Evolutionary conservation across 202 grass and related monocot species (phyloP).

Genomic region (Zizania palustris): DNA sequence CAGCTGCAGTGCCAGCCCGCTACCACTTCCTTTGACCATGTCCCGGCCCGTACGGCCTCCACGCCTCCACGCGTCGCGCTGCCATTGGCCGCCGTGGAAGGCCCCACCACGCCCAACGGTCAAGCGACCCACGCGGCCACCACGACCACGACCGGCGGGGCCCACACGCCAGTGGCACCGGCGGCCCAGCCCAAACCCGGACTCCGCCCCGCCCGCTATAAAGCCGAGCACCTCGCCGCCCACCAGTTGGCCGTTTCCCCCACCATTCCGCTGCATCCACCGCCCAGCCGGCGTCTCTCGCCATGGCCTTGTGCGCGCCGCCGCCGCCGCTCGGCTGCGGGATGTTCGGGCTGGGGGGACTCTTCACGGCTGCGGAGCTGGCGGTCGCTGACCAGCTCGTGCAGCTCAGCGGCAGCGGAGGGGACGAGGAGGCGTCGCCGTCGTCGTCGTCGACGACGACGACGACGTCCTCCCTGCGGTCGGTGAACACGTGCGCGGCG

Average conservation of each 20-base stretch:
- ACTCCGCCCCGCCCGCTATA: not conserved
- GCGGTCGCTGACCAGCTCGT: constrained; percentile 66
- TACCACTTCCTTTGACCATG: not conserved
- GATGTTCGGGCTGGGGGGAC: not conserved
- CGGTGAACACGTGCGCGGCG: constrained; percentile 27
- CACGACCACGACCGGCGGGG: too few relatives aligned
- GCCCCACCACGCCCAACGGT: not conserved
- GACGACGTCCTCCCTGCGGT: constrained; percentile 37
- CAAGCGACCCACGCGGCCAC: not conserved
- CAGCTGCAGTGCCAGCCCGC: not conserved
- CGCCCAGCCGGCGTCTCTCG: not conserved
- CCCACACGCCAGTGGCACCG: too few relatives aligned
- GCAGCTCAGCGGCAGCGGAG: constrained; percentile 54
- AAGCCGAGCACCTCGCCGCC: constrained; percentile 12
- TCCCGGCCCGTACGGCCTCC: too few relatives aligned
- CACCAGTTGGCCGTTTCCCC: not conserved
- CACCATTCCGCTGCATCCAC: not conserved
- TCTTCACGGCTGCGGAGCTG: constrained; percentile 65
- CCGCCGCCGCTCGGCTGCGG: not conserved
- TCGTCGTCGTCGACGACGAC: not conserved
- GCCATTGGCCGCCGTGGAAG: not conserved
- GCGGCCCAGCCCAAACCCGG: too few relatives aligned
- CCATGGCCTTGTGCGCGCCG: constrained; percentile 12
- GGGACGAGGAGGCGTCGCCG: constrained; percentile 1
- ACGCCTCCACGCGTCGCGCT: not conserved